phyloP scores from a whole-genome alignment of 2,329 filamentous ascomycete species.

The Microcyclospora tardicrescens region DNA sequence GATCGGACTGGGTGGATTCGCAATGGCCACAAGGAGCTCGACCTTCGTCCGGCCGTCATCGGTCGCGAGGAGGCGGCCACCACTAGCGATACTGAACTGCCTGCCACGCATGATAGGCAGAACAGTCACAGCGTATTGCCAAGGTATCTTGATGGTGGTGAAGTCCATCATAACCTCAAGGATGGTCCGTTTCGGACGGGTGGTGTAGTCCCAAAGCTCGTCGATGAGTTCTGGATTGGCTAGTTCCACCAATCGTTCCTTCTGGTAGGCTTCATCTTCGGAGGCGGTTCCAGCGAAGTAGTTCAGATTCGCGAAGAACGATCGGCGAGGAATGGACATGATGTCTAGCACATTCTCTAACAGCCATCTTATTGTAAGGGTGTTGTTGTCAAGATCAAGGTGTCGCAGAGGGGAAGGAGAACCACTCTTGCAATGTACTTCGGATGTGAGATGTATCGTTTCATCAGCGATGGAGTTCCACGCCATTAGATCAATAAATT shows the following conservation, averaged over 20 bases:
- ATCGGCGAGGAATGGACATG: slow-evolving; percentile 73
- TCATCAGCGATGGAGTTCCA: slow-evolving; percentile 64
- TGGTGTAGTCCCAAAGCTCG: slow-evolving; percentile 92
- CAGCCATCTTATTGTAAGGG: slow-evolving; percentile 57
- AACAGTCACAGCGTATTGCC: slow-evolving; percentile 54
- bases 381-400: slow-evolving; percentile 25
- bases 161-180: slow-evolving; percentile 90
- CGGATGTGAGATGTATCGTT: slow-evolving; percentile 43
- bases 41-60: slow-evolving; percentile 15
- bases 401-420: slow-evolving; percentile 27
- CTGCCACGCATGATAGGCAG: slow-evolving; percentile 77
- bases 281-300: slow-evolving; percentile 59
- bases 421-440: slow-evolving; percentile 11
- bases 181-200: slow-evolving; percentile 76
- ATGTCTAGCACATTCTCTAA: slow-evolving; percentile 79
- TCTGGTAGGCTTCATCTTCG: slow-evolving; percentile 41
- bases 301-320: slow-evolving; percentile 68
- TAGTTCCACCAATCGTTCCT: slow-evolving; percentile 73
- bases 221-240: slow-evolving; percentile 66
- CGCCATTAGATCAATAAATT: slow-evolving; percentile 62
- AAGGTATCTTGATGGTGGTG: slow-evolving; percentile 67
- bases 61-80: slow-evolving; percentile 33
- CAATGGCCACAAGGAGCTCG: slow-evolving; percentile 23
- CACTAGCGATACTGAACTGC: slow-evolving; percentile 84
- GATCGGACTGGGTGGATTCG: slow-evolving; percentile 42